These are phyloP conservation scores for Caryopteris hybrid DNA, from an alignment of 305 asterid species.

Conservation along the genomic window DNA sequence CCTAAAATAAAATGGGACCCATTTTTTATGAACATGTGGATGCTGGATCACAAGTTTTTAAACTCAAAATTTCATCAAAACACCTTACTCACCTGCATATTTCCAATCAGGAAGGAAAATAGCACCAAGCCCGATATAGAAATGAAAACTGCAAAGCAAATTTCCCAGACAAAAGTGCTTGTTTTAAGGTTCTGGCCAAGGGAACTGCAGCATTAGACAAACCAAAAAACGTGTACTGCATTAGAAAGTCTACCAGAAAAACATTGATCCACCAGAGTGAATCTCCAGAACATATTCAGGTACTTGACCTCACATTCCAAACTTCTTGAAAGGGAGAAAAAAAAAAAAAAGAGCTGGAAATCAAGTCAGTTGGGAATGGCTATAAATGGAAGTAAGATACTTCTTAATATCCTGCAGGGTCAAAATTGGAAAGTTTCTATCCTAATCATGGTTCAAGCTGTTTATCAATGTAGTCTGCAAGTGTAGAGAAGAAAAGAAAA, in stretches of 20 bases:
- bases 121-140: constrained; percentile 93
- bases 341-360: background rate
- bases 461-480: background rate
- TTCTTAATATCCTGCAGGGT: background rate
- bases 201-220: constrained; percentile 60
- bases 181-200: constrained; percentile 95
- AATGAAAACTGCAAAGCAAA: constrained; percentile 83
- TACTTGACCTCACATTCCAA: background rate
- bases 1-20: background rate
- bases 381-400: background rate
- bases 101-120: constrained; percentile 87
- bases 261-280: background rate
- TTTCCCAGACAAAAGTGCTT: constrained; percentile 87
- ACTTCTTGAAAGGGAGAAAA: background rate
- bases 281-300: background rate
- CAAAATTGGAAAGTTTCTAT: background rate
- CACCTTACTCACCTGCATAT: constrained; percentile 68
- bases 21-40: background rate
- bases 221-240: constrained; percentile 7
- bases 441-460: background rate
- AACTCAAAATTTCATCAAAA: background rate
- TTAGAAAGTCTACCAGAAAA: constrained; percentile 3
- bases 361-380: background rate
- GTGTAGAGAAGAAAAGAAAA: background rate
- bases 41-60: background rate